A percentile compares a stretch with the other conserved stretches of the same genome.
Evolutionary conservation across 306 rosid genomes (phyloP).

Genomic region (Aeschynomene evenia): DNA sequence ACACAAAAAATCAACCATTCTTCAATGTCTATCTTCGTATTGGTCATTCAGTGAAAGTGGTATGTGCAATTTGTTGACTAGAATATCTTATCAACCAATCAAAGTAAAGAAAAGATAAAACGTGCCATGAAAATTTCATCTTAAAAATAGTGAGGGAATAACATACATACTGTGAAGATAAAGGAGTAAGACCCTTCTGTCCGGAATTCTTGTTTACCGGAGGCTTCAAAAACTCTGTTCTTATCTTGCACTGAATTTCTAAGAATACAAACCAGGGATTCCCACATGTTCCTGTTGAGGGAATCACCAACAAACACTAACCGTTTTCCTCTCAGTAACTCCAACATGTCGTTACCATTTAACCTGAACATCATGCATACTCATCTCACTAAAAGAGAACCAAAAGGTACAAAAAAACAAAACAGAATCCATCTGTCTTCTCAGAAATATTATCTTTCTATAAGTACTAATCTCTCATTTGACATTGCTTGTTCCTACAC

Average conservation of each 20-base stretch:
- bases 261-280: constrained; percentile 73
- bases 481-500: neutral
- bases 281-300: constrained; percentile 94
- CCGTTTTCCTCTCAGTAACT: constrained; percentile 67
- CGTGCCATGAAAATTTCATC: neutral
- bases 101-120: neutral
- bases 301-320: constrained; percentile 86
- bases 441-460: neutral
- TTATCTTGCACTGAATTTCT: constrained; percentile 65
- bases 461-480: neutral
- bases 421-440: neutral
- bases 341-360: constrained; percentile 61
- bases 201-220: constrained; percentile 68
- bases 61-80: neutral
- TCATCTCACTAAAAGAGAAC: neutral
- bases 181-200: constrained; percentile 80
- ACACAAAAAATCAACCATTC: neutral
- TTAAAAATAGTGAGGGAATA: constrained; percentile 13
- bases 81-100: neutral
- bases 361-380: constrained; percentile 46
- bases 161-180: constrained; percentile 58
- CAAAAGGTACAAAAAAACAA: constrained; percentile 7
- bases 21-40: neutral
- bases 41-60: neutral
- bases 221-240: constrained; percentile 62